These are phyloP conservation scores for Fusarium papillatum DNA, from an alignment of 2,329 filamentous ascomycete species.

Conservation along the genomic window DNA sequence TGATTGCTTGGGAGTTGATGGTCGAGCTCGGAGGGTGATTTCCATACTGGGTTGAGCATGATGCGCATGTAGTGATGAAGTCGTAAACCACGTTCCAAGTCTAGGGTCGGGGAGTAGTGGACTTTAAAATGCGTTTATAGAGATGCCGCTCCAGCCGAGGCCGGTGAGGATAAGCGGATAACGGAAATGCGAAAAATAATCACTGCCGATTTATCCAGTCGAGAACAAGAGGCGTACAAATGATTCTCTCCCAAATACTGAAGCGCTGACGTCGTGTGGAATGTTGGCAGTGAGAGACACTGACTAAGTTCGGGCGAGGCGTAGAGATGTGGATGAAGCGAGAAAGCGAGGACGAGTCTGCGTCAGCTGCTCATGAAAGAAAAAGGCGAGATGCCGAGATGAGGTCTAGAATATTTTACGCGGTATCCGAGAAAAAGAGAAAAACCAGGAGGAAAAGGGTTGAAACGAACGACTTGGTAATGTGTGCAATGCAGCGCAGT, in stretches of 20 bases:
- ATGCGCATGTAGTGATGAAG: slow-evolving; percentile 2
- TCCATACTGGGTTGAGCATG: slow-evolving; percentile 42
- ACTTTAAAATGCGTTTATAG: slow-evolving; percentile 11
- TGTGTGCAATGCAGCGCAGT: background rate
- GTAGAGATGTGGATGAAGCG: slow-evolving; percentile 10
- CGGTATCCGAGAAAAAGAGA: background rate
- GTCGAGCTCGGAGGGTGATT: slow-evolving; percentile 39
- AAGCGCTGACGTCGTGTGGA: slow-evolving; percentile 9
- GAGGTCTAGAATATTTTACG: background rate
- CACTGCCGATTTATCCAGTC: slow-evolving; percentile 13
- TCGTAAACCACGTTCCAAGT: background rate
- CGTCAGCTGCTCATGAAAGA: background rate
- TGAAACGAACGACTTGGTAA: background rate
- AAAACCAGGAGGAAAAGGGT: background rate
- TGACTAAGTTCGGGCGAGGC: slow-evolving; percentile 33
- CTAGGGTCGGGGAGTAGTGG: background rate
- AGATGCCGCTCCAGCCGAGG: slow-evolving; percentile 1
- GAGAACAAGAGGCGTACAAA: slow-evolving; percentile 1
- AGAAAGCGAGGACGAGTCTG: background rate
- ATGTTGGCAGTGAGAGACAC: slow-evolving; percentile 21
- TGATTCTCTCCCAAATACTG: slow-evolving; percentile 2
- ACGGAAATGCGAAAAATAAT: background rate
- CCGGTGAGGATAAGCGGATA: background rate
- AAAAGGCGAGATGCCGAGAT: slow-evolving; percentile 2
- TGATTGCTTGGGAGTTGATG: slow-evolving; percentile 30